Conservation (phyloP, 495 filamentous ascomycete species). For the Xylaria curta region DNA sequence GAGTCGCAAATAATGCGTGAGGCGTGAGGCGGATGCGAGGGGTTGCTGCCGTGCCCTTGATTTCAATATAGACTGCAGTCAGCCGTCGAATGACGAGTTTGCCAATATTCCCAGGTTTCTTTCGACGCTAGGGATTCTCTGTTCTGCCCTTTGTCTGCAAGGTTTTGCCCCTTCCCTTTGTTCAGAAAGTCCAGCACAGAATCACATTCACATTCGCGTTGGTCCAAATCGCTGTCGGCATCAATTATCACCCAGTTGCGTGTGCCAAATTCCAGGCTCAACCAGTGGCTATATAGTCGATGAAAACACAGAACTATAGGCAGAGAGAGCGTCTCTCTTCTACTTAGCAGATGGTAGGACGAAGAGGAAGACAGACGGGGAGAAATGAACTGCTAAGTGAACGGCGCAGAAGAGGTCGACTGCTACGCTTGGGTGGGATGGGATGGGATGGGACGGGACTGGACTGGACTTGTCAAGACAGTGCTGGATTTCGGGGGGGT, state of each 20-base stretch:
- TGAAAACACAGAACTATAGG: not conserved
- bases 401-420: slow-evolving; percentile 6
- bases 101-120: slow-evolving; percentile 11
- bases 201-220: slow-evolving; percentile 17
- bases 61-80: slow-evolving; percentile 10
- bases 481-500: slow-evolving; percentile 19
- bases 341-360: slow-evolving; percentile 12
- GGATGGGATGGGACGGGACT: slow-evolving; percentile 21
- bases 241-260: slow-evolving; percentile 17
- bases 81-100: slow-evolving; percentile 19
- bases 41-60: slow-evolving; percentile 21
- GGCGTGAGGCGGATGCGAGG: slow-evolving; percentile 8
- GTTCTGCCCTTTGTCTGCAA: slow-evolving; percentile 20
- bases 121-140: slow-evolving; percentile 7
- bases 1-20: slow-evolving; percentile 18
- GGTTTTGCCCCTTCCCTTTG: slow-evolving; percentile 29
- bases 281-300: slow-evolving; percentile 16
- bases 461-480: slow-evolving; percentile 15
- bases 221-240: not conserved
- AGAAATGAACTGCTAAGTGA: slow-evolving; percentile 16
- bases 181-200: slow-evolving; percentile 20
- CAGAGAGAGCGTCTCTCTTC: slow-evolving; percentile 14
- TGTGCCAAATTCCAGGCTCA: slow-evolving; percentile 7
- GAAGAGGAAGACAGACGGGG: slow-evolving; percentile 14
- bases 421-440: slow-evolving; percentile 19